Evolutionary conservation across 306 rosid species (phyloP).

Genomic region (Pachyrhizus erosus): DNA sequence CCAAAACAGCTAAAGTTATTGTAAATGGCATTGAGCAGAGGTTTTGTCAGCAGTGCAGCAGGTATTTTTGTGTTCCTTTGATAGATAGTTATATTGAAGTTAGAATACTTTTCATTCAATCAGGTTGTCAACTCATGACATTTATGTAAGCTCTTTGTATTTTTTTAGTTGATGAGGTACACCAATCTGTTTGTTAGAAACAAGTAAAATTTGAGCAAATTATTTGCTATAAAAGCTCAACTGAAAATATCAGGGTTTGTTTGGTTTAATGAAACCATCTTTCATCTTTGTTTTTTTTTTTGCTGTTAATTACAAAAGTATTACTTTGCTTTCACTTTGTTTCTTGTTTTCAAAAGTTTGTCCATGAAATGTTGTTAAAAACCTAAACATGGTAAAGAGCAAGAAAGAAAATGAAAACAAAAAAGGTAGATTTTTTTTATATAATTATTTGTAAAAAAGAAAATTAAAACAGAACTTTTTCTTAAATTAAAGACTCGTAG

Average conservation of each 20-base stretch:
- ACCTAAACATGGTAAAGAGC: background rate
- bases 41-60: slow-evolving; percentile 93
- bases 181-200: background rate
- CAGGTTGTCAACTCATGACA: slow-evolving; percentile 26
- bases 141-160: slow-evolving; percentile 28
- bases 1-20: slow-evolving; percentile 76
- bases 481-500: background rate
- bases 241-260: background rate
- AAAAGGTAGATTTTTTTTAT: background rate
- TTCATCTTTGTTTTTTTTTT: background rate
- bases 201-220: background rate
- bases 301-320: background rate
- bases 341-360: background rate
- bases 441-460: background rate
- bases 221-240: background rate
- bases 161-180: slow-evolving; percentile 3
- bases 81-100: background rate
- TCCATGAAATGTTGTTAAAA: background rate
- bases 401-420: background rate
- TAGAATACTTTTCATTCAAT: background rate
- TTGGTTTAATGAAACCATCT: background rate
- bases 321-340: background rate
- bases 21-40: slow-evolving; percentile 85
- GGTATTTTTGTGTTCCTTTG: slow-evolving; percentile 48
- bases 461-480: background rate